These are phyloP conservation scores for Viola pubescens DNA, from an alignment of 441 rosid species.

Conservation along the genomic window DNA sequence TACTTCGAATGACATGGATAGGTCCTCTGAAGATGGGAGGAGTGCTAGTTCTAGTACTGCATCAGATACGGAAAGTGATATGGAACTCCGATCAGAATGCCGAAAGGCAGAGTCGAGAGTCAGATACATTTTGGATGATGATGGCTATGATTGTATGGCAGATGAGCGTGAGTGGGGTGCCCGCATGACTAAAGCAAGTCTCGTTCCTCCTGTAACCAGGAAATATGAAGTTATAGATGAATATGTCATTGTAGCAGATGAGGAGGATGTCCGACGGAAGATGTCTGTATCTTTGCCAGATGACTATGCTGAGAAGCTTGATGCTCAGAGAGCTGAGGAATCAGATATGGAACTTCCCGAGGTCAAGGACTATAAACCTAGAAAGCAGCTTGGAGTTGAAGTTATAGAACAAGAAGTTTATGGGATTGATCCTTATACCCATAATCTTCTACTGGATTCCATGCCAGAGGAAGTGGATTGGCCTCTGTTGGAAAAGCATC, in stretches of 20 bases:
- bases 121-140: constrained; percentile 53
- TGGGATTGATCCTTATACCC: constrained; percentile 98
- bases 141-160: constrained; percentile 46
- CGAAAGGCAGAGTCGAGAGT: constrained; percentile 53
- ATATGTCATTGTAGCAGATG: constrained; percentile 80
- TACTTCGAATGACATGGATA: constrained; percentile 79
- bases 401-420: constrained; percentile 98
- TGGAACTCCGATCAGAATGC: constrained; percentile 55
- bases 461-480: constrained; percentile 92
- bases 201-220: constrained; percentile 99
- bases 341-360: constrained; percentile 99
- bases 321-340: constrained; percentile 85
- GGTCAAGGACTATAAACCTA: constrained; percentile 91
- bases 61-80: constrained; percentile 89
- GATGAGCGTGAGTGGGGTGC: constrained; percentile 99
- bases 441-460: constrained; percentile 95
- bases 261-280: constrained; percentile 80
- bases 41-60: constrained; percentile 58
- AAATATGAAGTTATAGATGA: constrained; percentile 89
- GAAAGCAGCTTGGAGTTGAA: constrained; percentile 84
- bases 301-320: constrained; percentile 92
- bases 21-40: constrained; percentile 60
- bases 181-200: constrained; percentile 96
- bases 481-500: constrained; percentile 69
- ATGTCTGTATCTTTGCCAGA: constrained; percentile 95